These are phyloP conservation scores for Lichtheimia ramosa DNA, from an alignment of 371 early-diverging fungal species.

Conservation along the genomic window DNA sequence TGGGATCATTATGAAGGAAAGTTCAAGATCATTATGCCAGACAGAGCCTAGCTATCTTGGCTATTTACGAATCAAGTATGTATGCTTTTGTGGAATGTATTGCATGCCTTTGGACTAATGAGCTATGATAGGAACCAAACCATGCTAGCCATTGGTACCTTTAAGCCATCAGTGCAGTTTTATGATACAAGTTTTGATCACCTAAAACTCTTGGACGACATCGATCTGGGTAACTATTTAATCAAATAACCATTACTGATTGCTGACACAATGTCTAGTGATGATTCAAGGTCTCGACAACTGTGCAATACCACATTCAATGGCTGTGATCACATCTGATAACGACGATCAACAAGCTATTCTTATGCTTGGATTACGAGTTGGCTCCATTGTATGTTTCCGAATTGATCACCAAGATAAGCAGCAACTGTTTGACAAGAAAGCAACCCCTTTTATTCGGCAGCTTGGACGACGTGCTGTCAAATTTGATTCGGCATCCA, in stretches of 20 bases:
- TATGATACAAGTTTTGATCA: too few relatives aligned
- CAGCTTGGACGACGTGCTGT: background rate
- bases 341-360: background rate
- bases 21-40: too few relatives aligned
- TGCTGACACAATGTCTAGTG: too few relatives aligned
- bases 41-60: constrained; percentile 6
- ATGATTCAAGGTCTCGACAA: background rate
- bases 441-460: background rate
- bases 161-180: too few relatives aligned
- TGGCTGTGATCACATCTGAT: background rate
- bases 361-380: constrained; percentile 9
- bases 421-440: background rate
- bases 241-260: too few relatives aligned
- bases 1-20: background rate
- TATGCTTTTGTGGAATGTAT: background rate
- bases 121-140: background rate
- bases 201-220: too few relatives aligned
- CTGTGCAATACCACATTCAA: background rate
- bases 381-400: constrained; percentile 5
- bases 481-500: background rate
- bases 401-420: background rate
- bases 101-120: too few relatives aligned
- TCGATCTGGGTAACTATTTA: too few relatives aligned
- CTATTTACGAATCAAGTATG: background rate
- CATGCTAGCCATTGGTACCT: constrained; percentile 3